Percentiles rank a stretch among this genome's conserved stretches.
These are phyloP conservation scores for Daldinia sp. DNA, from an alignment of 2,329 filamentous ascomycete species.

Conservation along the genomic window DNA sequence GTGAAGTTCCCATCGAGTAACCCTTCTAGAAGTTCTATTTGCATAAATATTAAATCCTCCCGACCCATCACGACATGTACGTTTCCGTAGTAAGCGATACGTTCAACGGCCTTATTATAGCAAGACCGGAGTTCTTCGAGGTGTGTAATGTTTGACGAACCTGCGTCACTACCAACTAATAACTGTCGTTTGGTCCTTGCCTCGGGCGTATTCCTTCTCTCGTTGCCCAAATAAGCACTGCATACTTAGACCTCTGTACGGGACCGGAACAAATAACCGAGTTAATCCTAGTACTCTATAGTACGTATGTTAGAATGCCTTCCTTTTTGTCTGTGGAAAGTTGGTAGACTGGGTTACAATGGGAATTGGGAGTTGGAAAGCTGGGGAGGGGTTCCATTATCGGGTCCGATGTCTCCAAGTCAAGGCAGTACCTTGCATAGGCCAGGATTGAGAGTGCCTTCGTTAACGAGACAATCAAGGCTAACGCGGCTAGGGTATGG, in stretches of 20 bases:
- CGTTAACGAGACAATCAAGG: constrained; percentile 23
- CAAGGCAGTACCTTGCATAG: constrained; percentile 36
- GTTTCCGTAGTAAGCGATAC: constrained; percentile 8
- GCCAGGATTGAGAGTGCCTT: constrained; percentile 30
- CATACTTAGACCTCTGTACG: constrained; percentile 3
- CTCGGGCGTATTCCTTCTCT: constrained; percentile 2
- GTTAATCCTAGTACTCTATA: constrained; percentile 3
- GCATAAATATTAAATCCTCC: constrained; percentile 30
- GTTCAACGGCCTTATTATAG: constrained; percentile 7
- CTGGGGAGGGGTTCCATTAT: constrained; percentile 28
- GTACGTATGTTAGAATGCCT: neutral
- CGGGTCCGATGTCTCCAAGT: constrained; percentile 10
- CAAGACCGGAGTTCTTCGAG: constrained; percentile 7
- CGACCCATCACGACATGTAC: constrained; percentile 34
- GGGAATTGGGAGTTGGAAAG: constrained; percentile 20
- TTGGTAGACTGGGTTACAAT: constrained; percentile 22
- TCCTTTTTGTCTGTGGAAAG: neutral
- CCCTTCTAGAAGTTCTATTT: constrained; percentile 36
- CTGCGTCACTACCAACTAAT: constrained; percentile 1
- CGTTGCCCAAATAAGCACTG: neutral
- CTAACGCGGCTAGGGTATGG: constrained; percentile 30
- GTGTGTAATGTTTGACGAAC: constrained; percentile 4
- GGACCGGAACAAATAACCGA: constrained; percentile 24
- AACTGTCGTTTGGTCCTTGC: constrained; percentile 1
- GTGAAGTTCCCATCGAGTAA: constrained; percentile 15